phyloP scores from a whole-genome alignment of 192 early-diverging fungal genomes.

The Geranomyces michiganensis region DNA sequence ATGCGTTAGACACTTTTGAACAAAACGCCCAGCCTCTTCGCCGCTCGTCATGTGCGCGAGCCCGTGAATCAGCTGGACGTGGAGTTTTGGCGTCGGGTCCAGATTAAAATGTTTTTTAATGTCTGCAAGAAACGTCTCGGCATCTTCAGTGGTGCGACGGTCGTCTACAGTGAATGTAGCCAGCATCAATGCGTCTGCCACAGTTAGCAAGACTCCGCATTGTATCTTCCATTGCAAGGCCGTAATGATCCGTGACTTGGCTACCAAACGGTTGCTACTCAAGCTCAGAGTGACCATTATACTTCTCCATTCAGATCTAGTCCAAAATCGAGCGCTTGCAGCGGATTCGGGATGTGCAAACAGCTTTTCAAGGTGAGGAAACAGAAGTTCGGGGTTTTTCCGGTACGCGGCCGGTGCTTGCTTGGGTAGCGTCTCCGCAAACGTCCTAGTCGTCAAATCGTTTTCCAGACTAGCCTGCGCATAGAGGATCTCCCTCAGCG shows the following conservation, averaged over 20 bases:
- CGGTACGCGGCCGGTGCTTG: neutral
- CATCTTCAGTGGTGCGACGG: neutral
- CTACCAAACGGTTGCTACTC: neutral
- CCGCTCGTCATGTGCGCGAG: neutral
- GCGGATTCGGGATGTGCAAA: neutral
- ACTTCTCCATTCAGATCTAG: neutral
- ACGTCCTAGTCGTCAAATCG: neutral
- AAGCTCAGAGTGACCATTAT: neutral
- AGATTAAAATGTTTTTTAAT: neutral
- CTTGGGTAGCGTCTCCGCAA: neutral
- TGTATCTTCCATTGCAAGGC: neutral
- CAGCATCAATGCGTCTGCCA: neutral
- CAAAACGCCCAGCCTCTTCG: neutral
- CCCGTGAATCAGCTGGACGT: slow-evolving; percentile 2
- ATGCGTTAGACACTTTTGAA: neutral
- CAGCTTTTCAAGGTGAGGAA: slow-evolving; percentile 1
- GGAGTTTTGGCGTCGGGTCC: neutral
- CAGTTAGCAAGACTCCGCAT: neutral
- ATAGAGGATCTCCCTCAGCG: neutral
- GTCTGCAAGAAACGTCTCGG: neutral
- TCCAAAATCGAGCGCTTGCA: neutral
- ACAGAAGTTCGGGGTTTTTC: neutral
- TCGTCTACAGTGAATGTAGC: neutral
- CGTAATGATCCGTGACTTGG: neutral
- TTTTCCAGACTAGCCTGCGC: neutral